Percentiles rank a stretch among this genome's conserved stretches.
phyloP scores from a whole-genome alignment of 2,329 filamentous ascomycete species.

The Hypoxylon sp. region DNA sequence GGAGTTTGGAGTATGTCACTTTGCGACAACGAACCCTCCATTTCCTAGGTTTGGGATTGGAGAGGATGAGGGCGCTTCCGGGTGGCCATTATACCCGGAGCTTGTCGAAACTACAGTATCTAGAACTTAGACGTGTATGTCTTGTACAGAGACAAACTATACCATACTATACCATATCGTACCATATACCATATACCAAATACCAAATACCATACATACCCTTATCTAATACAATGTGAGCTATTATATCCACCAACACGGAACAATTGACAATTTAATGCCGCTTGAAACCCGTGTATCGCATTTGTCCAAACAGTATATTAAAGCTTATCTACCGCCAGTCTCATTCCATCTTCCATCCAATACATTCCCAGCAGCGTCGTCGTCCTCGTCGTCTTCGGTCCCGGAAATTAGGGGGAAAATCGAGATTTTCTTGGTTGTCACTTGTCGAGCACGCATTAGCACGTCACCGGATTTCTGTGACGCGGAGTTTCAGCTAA shows the following conservation, averaged over 20 bases:
- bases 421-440: neutral
- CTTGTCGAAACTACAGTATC: neutral
- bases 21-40: conserved; percentile 13
- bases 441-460: conserved; percentile 9
- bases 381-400: neutral
- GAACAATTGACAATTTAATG: neutral
- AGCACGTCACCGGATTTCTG: conserved; percentile 27
- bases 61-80: neutral
- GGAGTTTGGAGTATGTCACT: conserved; percentile 32
- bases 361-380: neutral
- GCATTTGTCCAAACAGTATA: neutral
- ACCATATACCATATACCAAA: neutral
- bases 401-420: neutral
- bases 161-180: neutral
- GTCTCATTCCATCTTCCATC: neutral
- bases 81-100: neutral
- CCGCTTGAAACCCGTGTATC: neutral
- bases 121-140: conserved; percentile 18
- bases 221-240: neutral
- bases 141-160: conserved; percentile 7
- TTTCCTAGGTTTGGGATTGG: conserved; percentile 12
- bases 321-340: neutral
- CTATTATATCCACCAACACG: neutral
- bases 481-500: conserved; percentile 1
- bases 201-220: neutral